Evolutionary conservation across 1,284 basidiomycete genomes (phyloP), one percentile per base, ranked within the genome.

Genomic region (Ceratobasidium sp.): DNA sequence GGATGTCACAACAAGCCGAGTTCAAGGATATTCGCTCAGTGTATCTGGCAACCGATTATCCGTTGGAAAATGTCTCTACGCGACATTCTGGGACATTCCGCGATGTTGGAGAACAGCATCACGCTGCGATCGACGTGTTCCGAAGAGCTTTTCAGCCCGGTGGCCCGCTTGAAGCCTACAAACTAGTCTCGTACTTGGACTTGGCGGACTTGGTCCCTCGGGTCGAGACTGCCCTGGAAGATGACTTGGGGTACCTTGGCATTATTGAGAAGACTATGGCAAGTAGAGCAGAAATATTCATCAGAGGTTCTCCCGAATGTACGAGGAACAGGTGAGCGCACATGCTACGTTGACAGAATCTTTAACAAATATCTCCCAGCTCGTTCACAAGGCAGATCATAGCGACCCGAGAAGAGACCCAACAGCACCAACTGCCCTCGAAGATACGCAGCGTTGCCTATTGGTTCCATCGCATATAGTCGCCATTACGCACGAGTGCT

Each of bases 41-140:
- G 3, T 72, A 72, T 48, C 41, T 72, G 28, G 71, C 71, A n/a
- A 72, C 71, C 14, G 61, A 72, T 28, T 72, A 65, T 41, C 60
- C 71, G 26, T 48, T 65, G 14, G 48, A 61, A 14, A 23, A 45
- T 18, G 30, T 23, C 5, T 10, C 14, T 34, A 8, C 36, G 21
- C 14, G 26, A 10, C 41, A 28, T 45, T 67, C 72, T 46, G 50
- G 50, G 2, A 73, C 61, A 2, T 65, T 67, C 41, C 48, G 36
- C 2, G 36, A 65, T n/a, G 46, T 73, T 32, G 62, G 50, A 21
- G 72, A 73, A 34, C 36, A 53, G 9, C 72, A 73, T 26, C 62
- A 67, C 39, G 21, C 26, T 30, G 72, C 72, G 12, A 48, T 73
- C 26, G 5, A 21, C 5, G n/a, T 16, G 3, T 67, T 73, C 14